A percentile compares a stretch with the other conserved stretches of the same genome.
phyloP scores from a whole-genome alignment of 1,139 yeast genomes.

The Eremothecium sinecaudum region DNA sequence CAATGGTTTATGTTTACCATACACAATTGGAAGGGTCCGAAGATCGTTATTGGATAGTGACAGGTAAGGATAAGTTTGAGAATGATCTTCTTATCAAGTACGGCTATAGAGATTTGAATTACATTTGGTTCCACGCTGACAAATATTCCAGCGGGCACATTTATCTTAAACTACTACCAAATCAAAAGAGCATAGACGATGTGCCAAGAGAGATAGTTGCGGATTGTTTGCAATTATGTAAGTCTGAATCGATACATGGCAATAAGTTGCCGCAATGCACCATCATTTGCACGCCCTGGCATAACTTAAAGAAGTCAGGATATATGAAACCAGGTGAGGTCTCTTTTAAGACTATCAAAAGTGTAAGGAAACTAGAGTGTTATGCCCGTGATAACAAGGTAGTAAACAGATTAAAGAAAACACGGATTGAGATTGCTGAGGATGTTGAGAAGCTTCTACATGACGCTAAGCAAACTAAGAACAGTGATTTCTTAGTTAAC shows the following conservation, averaged over 20 bases:
- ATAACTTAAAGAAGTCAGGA: constrained; percentile 59
- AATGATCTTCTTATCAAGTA: constrained; percentile 65
- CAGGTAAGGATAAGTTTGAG: constrained; percentile 73
- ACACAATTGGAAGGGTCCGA: constrained; percentile 18
- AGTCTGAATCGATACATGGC: constrained; percentile 73
- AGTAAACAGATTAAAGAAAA: constrained; percentile 57
- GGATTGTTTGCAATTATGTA: constrained; percentile 69
- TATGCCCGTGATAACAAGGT: constrained; percentile 53
- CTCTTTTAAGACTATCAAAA: constrained; percentile 50
- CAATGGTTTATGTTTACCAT: constrained; percentile 28
- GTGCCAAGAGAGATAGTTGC: constrained; percentile 45
- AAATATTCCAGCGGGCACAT: constrained; percentile 74
- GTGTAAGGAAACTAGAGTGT: constrained; percentile 47
- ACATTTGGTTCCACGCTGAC: constrained; percentile 81
- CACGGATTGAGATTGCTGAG: constrained; percentile 50
- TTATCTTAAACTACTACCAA: constrained; percentile 48
- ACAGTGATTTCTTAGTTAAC: constrained; percentile 19
- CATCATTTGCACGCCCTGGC: constrained; percentile 69
- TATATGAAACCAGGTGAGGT: constrained; percentile 83
- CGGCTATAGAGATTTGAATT: constrained; percentile 48
- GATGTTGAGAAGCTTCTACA: constrained; percentile 28
- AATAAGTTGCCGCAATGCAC: constrained; percentile 63
- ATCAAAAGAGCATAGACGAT: constrained; percentile 39
- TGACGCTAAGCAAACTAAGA: constrained; percentile 26
- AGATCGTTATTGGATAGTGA: constrained; percentile 26